phyloP scores from a whole-genome alignment of 306 rosid species.

The Rubus parviflorus region DNA sequence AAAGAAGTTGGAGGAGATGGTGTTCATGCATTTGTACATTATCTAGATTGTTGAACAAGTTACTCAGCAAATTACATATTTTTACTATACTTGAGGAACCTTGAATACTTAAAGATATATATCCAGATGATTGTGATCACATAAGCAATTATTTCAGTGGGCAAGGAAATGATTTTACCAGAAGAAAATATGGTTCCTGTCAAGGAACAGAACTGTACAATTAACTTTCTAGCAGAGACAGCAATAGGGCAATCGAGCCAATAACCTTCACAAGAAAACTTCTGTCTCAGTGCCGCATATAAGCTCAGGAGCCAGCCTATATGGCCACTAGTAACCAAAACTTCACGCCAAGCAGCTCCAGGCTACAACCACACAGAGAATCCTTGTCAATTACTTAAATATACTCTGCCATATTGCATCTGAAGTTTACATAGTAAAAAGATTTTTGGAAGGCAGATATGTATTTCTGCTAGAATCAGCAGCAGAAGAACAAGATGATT shows the following conservation, averaged over 20 bases:
- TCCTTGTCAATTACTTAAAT: conserved; percentile 23
- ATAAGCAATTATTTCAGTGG: not conserved
- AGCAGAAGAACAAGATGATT: not conserved
- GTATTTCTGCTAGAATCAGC: not conserved
- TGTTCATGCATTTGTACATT: conserved; percentile 69
- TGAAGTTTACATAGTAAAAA: not conserved
- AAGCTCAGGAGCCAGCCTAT: conserved; percentile 86
- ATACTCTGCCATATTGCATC: conserved; percentile 7
- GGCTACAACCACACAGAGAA: conserved; percentile 61
- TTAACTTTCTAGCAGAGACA: conserved; percentile 80
- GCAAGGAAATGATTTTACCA: conserved; percentile 51
- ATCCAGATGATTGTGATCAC: not conserved
- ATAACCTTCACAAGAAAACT: conserved; percentile 75
- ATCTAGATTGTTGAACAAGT: conserved; percentile 48
- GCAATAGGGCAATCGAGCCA: conserved; percentile 96
- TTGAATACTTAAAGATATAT: conserved; percentile 8
- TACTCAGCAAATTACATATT: conserved; percentile 27
- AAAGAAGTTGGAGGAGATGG: conserved; percentile 76
- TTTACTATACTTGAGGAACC: conserved; percentile 20
- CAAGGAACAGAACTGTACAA: conserved; percentile 84
- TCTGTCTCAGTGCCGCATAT: conserved; percentile 74
- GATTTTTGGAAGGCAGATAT: not conserved
- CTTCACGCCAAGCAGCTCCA: conserved; percentile 84
- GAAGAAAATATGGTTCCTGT: conserved; percentile 77
- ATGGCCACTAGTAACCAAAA: conserved; percentile 73